phyloP scores from a whole-genome alignment of 176 grass and related monocot species.

The Phoenix roebelenii region DNA sequence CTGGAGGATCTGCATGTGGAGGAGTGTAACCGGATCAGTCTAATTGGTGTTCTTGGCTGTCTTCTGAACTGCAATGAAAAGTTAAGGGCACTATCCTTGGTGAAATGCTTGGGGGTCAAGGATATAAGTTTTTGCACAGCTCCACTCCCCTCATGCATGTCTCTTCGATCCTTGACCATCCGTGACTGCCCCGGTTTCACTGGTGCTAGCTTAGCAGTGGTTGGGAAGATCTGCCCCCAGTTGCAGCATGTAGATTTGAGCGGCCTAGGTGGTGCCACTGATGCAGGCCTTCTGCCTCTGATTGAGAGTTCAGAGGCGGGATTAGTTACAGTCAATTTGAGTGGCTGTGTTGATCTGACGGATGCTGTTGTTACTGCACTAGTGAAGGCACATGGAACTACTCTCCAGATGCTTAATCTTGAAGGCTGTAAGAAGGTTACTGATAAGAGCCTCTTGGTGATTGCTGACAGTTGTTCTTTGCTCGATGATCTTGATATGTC shows the following conservation, averaged over 20 bases:
- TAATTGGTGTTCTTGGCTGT: constrained; percentile 56
- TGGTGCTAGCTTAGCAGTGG: constrained; percentile 57
- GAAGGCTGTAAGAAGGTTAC: constrained; percentile 88
- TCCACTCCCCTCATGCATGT: constrained; percentile 54
- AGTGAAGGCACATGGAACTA: constrained; percentile 65
- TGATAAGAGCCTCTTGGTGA: constrained; percentile 58
- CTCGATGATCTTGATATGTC: constrained; percentile 87
- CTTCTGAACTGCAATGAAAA: constrained; percentile 62
- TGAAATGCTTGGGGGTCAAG: constrained; percentile 78
- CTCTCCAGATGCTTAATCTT: constrained; percentile 58
- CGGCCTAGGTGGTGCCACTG: constrained; percentile 49
- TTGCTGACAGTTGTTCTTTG: constrained; percentile 49
- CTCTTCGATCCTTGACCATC: constrained; percentile 62
- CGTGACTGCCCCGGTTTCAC: constrained; percentile 73
- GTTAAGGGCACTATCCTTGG: constrained; percentile 62
- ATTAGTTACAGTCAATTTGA: constrained; percentile 67
- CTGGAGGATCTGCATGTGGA: constrained; percentile 64
- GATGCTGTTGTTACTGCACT: constrained; percentile 40
- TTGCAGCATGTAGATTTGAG: constrained; percentile 78
- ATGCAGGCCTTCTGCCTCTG: constrained; percentile 61
- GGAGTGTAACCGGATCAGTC: constrained; percentile 66
- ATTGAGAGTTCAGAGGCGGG: constrained; percentile 51
- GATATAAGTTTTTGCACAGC: constrained; percentile 49
- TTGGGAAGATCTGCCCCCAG: constrained; percentile 77
- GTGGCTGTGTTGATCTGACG: constrained; percentile 62